Evolutionary conservation across 805 yeast genomes (phyloP), one percentile per base, ranked within the genome.

Genomic region (Suhomyces xylopsoci): DNA sequence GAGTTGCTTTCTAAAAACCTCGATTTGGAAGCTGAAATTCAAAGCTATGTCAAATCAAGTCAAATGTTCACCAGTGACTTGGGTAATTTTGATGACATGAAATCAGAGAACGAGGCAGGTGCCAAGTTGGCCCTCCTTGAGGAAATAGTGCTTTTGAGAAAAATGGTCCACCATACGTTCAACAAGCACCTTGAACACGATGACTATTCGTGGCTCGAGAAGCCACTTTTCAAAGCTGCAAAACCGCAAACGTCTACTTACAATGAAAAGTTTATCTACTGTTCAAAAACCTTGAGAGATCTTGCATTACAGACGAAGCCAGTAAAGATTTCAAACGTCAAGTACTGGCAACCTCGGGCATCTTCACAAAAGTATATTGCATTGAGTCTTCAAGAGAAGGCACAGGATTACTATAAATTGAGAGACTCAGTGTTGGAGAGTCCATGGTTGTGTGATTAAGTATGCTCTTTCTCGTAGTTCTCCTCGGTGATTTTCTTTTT

Each of bases 101-200:
- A 68, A 12, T 63, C 70, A 5, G 78, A 73, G 54, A 65, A 67
- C 46, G 62, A 69, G 25, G 61, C 60, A 41, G 62, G 66, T 3
- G 70, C 65, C 3, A 71, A 69, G 38, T 56, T 71, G 41, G 71
- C 73, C 1, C 58, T 81, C 14, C 57, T 79, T 0, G 77, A 78
- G 32, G 83, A 82, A 59, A 72, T 82, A 9, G 61, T 67, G 2
- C 62, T 74, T 17, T 64, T 83, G 42, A 69, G 78, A 49, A 68
- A 69, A 20, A 64, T 76, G 47, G 41, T 48, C 0, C 34, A 48
- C 24, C 22, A 24, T 7, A 32, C 14, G 5, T 26, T 38, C 22
- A 19, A 20, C n/a, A 28, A 19, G 5, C n/a, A 41, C 9, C 14
- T n/a, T 9, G 9, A 17, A n/a, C 17, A n/a, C 8, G 24, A 48